Evolutionary conservation across 768 basidiomycete species (phyloP), one percentile per base, ranked within the genome.

Genomic region (Asterophora lycoperdoides): DNA sequence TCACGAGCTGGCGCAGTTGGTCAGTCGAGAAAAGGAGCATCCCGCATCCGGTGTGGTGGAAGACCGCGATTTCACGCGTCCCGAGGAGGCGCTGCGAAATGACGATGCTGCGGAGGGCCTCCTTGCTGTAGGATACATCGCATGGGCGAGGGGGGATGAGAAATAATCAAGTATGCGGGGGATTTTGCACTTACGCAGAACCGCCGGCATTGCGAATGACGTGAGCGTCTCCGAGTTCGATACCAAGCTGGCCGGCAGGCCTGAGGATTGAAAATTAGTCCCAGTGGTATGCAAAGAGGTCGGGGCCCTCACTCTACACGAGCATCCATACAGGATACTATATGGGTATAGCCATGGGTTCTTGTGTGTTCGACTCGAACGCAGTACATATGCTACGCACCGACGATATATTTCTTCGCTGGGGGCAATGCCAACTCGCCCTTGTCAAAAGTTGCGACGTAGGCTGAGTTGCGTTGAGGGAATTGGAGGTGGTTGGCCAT

Each of bases 161-260:
- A 13, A 30, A 14, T 13, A 18, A 18, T 18, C 10, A 11, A 34
- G 37, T 5, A 17, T 30, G 20, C 30, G 23, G 51, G 2, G 26
- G 32, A 34, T 9, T 8, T 28, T 17, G 35, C 6, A 73, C 80
- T 26, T 64, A 83, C 83, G 77, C 81, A 51, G 68, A 61, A 18
- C 83, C 82, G 23, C 84, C 85, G n/a, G 82, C 85, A 61, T 87
- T 89, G 17, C 86, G 75, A 52, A 87, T 84, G 43, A 87, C 70
- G 64, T 86, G 84, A 2, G 84, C 81, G 41, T 85, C 83, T 38
- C 86, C 86, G 29, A 84, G 73, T 14, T 79, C 66, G 44, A 85
- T 70, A 13, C 82, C 83, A 15, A 86, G 72, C 40, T 81, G 75
- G 9, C 74, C 68, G 32, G 76, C 77, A 23, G 80, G 79, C 57